These are phyloP conservation scores for Lojkania enalia DNA, from an alignment of 2,329 filamentous ascomycete species.

Conservation along the genomic window DNA sequence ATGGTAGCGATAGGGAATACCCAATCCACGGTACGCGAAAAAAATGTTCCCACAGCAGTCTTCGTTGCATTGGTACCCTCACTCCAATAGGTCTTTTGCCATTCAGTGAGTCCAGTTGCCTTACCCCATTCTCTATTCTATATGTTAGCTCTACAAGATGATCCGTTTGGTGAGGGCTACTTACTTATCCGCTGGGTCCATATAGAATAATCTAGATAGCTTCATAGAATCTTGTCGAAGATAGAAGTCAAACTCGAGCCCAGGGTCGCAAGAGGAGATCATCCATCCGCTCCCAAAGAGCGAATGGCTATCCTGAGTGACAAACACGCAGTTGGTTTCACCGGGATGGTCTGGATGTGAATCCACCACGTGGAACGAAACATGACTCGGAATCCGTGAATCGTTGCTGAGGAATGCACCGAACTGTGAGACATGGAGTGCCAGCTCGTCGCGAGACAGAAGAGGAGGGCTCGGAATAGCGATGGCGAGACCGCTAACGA, in stretches of 20 bases:
- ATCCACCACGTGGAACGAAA: constrained; percentile 6
- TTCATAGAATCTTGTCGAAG: background rate
- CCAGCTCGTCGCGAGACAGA: background rate
- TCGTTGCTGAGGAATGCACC: constrained; percentile 6
- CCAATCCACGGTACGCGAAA: constrained; percentile 5
- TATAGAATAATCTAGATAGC: background rate
- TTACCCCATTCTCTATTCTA: background rate
- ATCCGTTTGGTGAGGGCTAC: background rate
- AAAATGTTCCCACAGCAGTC: background rate
- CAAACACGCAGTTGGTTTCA: constrained; percentile 4
- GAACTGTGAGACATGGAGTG: constrained; percentile 6
- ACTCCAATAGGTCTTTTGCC: background rate
- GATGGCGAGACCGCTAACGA: background rate
- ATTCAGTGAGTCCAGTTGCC: background rate
- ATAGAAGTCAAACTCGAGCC: background rate
- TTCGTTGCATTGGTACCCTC: background rate
- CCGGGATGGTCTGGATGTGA: background rate
- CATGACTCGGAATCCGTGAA: background rate
- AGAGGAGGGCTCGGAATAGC: background rate
- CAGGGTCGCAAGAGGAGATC: background rate
- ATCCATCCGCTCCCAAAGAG: background rate
- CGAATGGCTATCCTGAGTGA: background rate
- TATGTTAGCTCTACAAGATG: background rate
- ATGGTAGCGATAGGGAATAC: constrained; percentile 2
- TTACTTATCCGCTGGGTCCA: background rate